Base-by-base conservation (phyloP, 768 basidiomycete genomes). In the Lentinula sp. region DNA sequence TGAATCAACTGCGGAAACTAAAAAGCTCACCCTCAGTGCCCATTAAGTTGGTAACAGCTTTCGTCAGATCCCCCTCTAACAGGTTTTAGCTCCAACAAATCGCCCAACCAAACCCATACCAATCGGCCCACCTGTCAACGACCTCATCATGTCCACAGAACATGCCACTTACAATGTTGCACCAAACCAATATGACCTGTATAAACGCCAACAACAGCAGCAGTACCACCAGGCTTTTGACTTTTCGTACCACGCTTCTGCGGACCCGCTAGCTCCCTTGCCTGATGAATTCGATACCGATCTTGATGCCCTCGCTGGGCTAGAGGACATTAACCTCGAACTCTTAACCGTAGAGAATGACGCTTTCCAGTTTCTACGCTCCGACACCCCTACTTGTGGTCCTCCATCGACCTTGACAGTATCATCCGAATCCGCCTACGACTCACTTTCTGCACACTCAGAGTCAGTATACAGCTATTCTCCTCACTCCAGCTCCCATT, bases 251-350 rank as follows among this genome's bases (percentile, higher is more conserved):
- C 83, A 84, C 68, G 79, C 82, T 64, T 81, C 85, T 66, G 77
- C 83, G 62, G 89, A 90, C 75, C 81, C 89, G 74, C 79, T 85
- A 67, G 88, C 87, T 57, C 89, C 90, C 48, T 84, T 88, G 69
- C 87, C 89, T 63, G 90, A 92, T 79, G 80, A 85, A 64, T 93
- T 93, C 76, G 91, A 93, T 71, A 82, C 82, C 56, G 91, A 93
- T 74, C 82, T 93, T 68, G 91, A 91, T 74, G 78, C 77, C 37
- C 83, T 90, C 67, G 84, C 84, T 67, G 84, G 81, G 48, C 82
- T 86, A 70, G 84, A 88, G 76, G 81, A 85, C 64, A 74, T 78
- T 71, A 79, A 84, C 68, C 78, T 85, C 60, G 83, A 86, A 70
- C 79, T 85, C 63, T 77, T 85, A 65, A 81, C 83, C 67, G 83